Evolutionary conservation across 2,329 filamentous ascomycete species (phyloP), one percentile per base, ranked within the genome.

Genomic region (Pyrenochaeta sp.): DNA sequence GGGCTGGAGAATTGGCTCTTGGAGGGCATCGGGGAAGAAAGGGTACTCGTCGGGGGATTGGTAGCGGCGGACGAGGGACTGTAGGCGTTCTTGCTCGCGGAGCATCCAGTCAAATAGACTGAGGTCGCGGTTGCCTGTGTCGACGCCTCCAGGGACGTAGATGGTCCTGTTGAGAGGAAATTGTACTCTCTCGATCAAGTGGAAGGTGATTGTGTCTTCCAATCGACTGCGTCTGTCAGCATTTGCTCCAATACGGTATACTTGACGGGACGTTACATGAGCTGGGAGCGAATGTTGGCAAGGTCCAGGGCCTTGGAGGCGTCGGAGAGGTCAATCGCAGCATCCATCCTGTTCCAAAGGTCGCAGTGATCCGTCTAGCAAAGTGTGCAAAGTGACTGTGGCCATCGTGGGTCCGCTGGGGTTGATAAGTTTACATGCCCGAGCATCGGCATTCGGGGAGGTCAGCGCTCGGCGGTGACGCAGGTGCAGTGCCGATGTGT

Each of bases 181-280:
- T 78, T 99, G 95, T n/a, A 94, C 94, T 40, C 95, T 90, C 81
- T 99, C 95, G 73, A 98, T 98, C 39, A 99, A 84, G 79, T 97
- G 91, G 80, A 96, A 97, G 66, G 92, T 96, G 74, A 99, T 98
- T 61, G 94, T 98, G 76, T 99, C 95, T 82, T 99, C 95, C 19
- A 98, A 86, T 22, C 95, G 95, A 73, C 95, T 99, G 72, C 49
- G 15, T 37, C 8, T 28, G 62, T 73, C 50, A 74, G 68, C 47
- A 37, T 28, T 42, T 43, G 19, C 32, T 34, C 45, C 39, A 25
- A 25, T 13, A 15, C n/a, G 30, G 47, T 15, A 22, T 49, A 7
- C 27, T 32, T 28, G 19, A 19, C 51, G n/a, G 50, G 19, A 22
- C n/a, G 87, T 79, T 80, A 96, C 93, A 97, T 96, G 62, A 97